Evolutionary conservation across 345 rosid species (phyloP).

Genomic region (Populus ilicifolia): DNA sequence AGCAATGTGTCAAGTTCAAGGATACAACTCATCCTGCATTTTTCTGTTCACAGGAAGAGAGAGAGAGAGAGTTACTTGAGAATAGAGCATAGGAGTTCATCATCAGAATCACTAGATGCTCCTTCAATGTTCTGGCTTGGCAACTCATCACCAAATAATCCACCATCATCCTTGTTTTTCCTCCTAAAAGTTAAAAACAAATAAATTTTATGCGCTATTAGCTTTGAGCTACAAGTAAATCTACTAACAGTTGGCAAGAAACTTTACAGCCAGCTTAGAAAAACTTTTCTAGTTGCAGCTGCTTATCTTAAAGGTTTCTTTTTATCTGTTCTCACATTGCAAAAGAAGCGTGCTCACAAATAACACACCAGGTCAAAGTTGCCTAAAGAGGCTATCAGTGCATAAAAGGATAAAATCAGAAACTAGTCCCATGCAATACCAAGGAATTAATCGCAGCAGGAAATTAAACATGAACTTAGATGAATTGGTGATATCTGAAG

Average conservation of each 20-base stretch:
- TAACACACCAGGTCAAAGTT: not conserved
- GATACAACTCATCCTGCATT: not conserved
- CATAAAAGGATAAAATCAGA: not conserved
- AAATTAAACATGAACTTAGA: not conserved
- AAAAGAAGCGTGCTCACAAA: not conserved
- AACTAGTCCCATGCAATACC: not conserved
- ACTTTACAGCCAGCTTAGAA: not conserved
- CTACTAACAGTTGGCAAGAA: not conserved
- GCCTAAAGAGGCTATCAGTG: not conserved
- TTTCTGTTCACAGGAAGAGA: too few species aligned
- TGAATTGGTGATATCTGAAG: not conserved
- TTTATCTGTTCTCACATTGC: too few species aligned
- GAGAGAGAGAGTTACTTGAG: conserved; percentile 33
- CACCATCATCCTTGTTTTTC: conserved; percentile 17
- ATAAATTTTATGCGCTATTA: too few species aligned
- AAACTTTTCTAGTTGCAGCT: too few species aligned
- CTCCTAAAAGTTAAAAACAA: conserved; percentile 18
- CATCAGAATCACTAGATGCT: conserved; percentile 35
- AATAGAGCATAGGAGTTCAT: conserved; percentile 37
- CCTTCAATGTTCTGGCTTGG: conserved; percentile 14
- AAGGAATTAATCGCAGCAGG: not conserved
- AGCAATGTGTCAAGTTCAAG: not conserved
- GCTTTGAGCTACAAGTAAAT: not conserved
- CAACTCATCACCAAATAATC: conserved; percentile 7
- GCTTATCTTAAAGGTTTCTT: too few species aligned